phyloP scores from a whole-genome alignment of 192 early-diverging fungal species.

The Podila minutissima region DNA sequence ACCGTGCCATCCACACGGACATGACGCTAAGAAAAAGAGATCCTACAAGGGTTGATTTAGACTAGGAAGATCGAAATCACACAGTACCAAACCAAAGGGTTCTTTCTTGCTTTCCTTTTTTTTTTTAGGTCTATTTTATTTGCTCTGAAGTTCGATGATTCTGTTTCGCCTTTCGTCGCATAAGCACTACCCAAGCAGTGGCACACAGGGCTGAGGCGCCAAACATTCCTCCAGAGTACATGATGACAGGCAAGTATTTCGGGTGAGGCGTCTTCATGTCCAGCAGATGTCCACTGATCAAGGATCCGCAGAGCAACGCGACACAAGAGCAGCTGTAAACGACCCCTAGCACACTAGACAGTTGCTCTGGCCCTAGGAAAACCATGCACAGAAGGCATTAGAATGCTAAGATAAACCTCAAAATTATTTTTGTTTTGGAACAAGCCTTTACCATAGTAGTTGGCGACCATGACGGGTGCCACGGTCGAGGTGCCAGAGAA shows the following conservation, averaged over 20 bases:
- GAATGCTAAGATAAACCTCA: neutral
- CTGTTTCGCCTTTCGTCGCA: neutral
- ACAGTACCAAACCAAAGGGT: too few relatives aligned
- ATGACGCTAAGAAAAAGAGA: too few relatives aligned
- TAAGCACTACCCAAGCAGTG: slow-evolving; percentile 11
- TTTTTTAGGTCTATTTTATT: neutral
- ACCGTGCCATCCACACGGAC: too few relatives aligned
- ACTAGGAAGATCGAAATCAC: too few relatives aligned
- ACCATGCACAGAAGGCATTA: neutral
- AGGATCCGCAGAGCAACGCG: slow-evolving; percentile 45
- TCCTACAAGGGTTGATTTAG: too few relatives aligned
- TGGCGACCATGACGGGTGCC: slow-evolving; percentile 35
- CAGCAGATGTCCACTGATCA: slow-evolving; percentile 44
- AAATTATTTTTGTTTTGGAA: neutral
- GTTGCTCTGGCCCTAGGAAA: slow-evolving; percentile 21
- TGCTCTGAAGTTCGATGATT: too few relatives aligned
- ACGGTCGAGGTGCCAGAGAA: slow-evolving; percentile 59
- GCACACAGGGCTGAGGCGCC: slow-evolving; percentile 10
- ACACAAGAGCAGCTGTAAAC: slow-evolving; percentile 47
- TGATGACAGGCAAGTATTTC: slow-evolving; percentile 19
- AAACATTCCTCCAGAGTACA: slow-evolving; percentile 29
- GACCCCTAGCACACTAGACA: slow-evolving; percentile 44
- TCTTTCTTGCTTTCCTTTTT: too few relatives aligned
- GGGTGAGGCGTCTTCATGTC: slow-evolving; percentile 12
- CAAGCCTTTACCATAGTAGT: slow-evolving; percentile 45